A percentile compares a stretch with the other conserved stretches of the same genome.
These are phyloP conservation scores for Rubia peregrina DNA, from an alignment of 305 asterid species.

Conservation along the genomic window DNA sequence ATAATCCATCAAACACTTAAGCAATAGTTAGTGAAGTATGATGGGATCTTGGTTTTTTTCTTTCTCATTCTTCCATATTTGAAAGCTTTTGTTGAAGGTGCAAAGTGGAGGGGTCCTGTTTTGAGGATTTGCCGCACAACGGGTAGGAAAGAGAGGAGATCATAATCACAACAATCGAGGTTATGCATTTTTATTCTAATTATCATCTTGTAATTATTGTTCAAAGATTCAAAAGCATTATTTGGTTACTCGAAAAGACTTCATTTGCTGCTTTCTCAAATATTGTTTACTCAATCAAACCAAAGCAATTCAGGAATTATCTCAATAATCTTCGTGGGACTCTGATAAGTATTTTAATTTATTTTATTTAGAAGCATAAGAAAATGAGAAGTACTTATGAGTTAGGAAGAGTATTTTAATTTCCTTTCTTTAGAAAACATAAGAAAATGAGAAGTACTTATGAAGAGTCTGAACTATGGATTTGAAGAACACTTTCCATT, in stretches of 20 bases:
- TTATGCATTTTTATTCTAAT: constrained; percentile 6
- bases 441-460: no score
- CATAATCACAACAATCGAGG: constrained; percentile 24
- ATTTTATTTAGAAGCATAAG: no score
- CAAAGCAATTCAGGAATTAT: not conserved
- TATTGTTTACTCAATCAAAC: constrained; percentile 8
- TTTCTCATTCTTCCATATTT: constrained; percentile 28
- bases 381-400: no score
- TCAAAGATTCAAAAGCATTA: constrained; percentile 27
- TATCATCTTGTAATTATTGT: constrained; percentile 29
- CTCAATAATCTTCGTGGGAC: not conserved
- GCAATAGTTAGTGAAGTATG: constrained; percentile 18
- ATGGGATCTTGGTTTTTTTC: constrained; percentile 12
- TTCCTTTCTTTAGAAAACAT: no score
- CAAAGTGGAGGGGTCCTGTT: constrained; percentile 21
- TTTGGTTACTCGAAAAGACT: constrained; percentile 13
- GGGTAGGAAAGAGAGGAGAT: constrained; percentile 10
- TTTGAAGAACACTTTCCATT: no score
- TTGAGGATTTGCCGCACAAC: constrained; percentile 22
- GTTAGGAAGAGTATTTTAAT: no score
- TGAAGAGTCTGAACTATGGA: no score
- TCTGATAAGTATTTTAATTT: no score
- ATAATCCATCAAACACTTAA: not conserved
- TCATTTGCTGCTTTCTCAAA: constrained; percentile 9
- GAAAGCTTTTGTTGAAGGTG: constrained; percentile 13